These are phyloP conservation scores for Ustilago trichophora DNA, from an alignment of 1,284 basidiomycete genomes.

Conservation along the genomic window DNA sequence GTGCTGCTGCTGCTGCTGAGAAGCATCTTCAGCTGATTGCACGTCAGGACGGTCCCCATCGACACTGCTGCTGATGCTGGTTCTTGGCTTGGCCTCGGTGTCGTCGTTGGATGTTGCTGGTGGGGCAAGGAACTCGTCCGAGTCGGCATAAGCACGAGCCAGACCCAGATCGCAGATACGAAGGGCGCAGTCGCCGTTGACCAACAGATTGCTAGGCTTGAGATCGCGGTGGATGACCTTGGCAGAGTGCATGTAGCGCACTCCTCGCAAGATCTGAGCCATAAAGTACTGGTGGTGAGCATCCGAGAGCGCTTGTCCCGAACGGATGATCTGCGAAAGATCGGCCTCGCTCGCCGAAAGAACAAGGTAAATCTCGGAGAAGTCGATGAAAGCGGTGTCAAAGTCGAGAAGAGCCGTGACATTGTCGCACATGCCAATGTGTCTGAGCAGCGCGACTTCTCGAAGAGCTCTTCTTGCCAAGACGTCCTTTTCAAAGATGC, in stretches of 20 bases:
- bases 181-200: slow-evolving; percentile 64
- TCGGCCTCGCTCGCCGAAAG: slow-evolving; percentile 64
- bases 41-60: slow-evolving; percentile 8
- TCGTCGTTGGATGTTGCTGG: slow-evolving; percentile 21
- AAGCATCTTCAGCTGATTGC: neutral
- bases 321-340: slow-evolving; percentile 64
- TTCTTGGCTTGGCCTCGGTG: slow-evolving; percentile 7
- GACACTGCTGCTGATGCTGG: slow-evolving; percentile 23
- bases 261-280: slow-evolving; percentile 63
- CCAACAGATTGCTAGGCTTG: slow-evolving; percentile 65
- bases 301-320: slow-evolving; percentile 60
- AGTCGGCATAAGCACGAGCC: slow-evolving; percentile 55
- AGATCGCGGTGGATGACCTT: slow-evolving; percentile 64
- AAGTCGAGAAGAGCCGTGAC: slow-evolving; percentile 63
- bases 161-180: slow-evolving; percentile 65
- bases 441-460: slow-evolving; percentile 59
- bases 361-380: slow-evolving; percentile 64
- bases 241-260: slow-evolving; percentile 63
- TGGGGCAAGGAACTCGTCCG: slow-evolving; percentile 20
- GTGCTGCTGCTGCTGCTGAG: neutral
- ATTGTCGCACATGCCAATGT: slow-evolving; percentile 59
- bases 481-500: slow-evolving; percentile 64
- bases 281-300: slow-evolving; percentile 64
- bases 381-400: slow-evolving; percentile 65
- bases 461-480: slow-evolving; percentile 61